Conservation (phyloP, 805 yeast genomes). For the Ogataea neopini region DNA sequence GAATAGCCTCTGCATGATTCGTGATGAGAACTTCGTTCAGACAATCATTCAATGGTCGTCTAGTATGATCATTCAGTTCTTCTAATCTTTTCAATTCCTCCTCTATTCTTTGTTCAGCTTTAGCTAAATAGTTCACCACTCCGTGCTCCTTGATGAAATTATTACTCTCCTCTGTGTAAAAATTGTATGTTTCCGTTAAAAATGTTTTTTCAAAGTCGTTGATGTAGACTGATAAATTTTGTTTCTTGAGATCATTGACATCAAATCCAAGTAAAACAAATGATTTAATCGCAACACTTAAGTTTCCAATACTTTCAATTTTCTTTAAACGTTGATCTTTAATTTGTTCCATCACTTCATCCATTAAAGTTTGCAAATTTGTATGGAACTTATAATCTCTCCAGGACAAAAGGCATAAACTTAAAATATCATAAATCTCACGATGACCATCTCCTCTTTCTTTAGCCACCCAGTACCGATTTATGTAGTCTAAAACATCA, state of each 20-base stretch:
- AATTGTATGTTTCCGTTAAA: constrained; percentile 64
- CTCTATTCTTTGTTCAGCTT: constrained; percentile 76
- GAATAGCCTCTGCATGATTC: constrained; percentile 73
- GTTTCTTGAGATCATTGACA: constrained; percentile 82
- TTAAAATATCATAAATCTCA: constrained; percentile 87
- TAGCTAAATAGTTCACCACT: constrained; percentile 86
- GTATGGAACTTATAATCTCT: constrained; percentile 74
- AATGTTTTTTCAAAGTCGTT: constrained; percentile 77
- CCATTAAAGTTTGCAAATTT: constrained; percentile 58
- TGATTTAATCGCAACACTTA: constrained; percentile 78
- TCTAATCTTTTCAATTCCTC: constrained; percentile 83
- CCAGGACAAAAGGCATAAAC: constrained; percentile 88
- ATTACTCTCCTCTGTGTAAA: constrained; percentile 67
- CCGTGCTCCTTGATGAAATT: constrained; percentile 69
- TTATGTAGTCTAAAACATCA: constrained; percentile 93
- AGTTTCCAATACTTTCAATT: constrained; percentile 61
- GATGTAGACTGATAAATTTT: constrained; percentile 79
- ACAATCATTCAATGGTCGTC: constrained; percentile 70
- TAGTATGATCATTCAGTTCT: constrained; percentile 82
- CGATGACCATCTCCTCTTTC: constrained; percentile 92
- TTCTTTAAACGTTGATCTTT: constrained; percentile 78
- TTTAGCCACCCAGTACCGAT: constrained; percentile 96
- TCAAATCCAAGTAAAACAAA: constrained; percentile 90
- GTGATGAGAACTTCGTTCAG: constrained; percentile 76
- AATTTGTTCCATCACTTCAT: constrained; percentile 74